Evolutionary conservation across 768 basidiomycete genomes (phyloP), one percentile per base, ranked within the genome.

Genomic region (Favolaschia claudopus): DNA sequence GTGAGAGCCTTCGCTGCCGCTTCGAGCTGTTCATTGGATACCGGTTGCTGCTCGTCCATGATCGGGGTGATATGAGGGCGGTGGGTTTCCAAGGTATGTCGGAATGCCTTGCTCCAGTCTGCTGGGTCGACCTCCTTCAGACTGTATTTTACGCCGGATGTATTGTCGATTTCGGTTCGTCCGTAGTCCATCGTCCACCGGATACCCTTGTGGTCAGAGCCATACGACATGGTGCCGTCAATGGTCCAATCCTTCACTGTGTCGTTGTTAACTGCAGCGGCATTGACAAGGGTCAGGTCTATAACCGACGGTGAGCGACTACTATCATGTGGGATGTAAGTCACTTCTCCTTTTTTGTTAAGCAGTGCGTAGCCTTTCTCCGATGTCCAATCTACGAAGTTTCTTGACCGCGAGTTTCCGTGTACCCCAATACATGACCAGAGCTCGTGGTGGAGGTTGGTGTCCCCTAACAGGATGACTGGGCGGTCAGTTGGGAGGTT

Each of bases 401-500:
- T 37, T 17, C 55, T 55, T 1, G 62, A 43, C 2, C 57, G 32
- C 15, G 49, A 9, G n/a, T 56, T 32, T 2, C 39, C 22, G 8
- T 24, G 15, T 5, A 25, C 33, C 2, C 19, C 9, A 2, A 55
- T 57, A 19, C 28, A 20, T 4, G 54, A 50, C 69, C 69, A 70
- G 6, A 61, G 20, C 4, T 38, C 20, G 51, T 72, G 70, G 60
- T 70, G 66, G 9, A 68, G 47, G 59, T 72, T 73, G 46, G 45
- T 67, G 50, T 73, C 70, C 2, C 72, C 70, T 0, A 62, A 65
- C 1, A 72, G 50, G 17, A 73, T 61, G 4, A 54, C 50, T 19
- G 70, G 64, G 17, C 29, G 45, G 32, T 68, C 42, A 2, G 4
- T 14, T 6, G 64, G 64, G 12, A 67, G 50, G 4, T 31, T 15